phyloP scores from a whole-genome alignment of 257 asterid genomes.

The Coffea canephora region DNA sequence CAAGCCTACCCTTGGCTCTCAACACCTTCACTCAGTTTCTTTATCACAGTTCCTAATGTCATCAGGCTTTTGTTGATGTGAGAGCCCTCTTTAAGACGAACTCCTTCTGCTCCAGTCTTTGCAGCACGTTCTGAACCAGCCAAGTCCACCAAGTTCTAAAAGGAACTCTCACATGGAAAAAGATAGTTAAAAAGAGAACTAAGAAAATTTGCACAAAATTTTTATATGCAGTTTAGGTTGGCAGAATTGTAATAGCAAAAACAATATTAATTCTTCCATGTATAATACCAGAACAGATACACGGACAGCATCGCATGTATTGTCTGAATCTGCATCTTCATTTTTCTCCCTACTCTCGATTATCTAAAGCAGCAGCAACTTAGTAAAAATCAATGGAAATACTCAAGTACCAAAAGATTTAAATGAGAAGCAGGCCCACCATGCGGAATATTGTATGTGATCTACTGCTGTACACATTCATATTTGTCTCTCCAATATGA shows the following conservation, averaged over 20 bases:
- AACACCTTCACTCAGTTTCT: slow-evolving; percentile 95
- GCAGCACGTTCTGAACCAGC: slow-evolving; percentile 99
- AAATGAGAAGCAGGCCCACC: slow-evolving; percentile 46
- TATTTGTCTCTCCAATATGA: slow-evolving; percentile 96
- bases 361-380: slow-evolving; percentile 43
- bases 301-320: slow-evolving; percentile 97
- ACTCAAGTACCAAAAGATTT: slow-evolving; percentile 13
- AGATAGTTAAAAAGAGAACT: background rate
- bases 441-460: slow-evolving; percentile 97
- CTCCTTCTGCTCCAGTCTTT: slow-evolving; percentile 99
- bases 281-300: slow-evolving; percentile 87
- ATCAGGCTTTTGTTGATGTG: slow-evolving; percentile 94
- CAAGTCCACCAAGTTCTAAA: slow-evolving; percentile 94
- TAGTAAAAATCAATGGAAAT: slow-evolving; percentile 1
- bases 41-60: slow-evolving; percentile 96
- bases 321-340: slow-evolving; percentile 50
- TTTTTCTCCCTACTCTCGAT: slow-evolving; percentile 90
- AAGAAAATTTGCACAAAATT: background rate
- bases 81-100: slow-evolving; percentile 95
- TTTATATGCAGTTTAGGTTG: background rate
- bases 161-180: slow-evolving; percentile 14
- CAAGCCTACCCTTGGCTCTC: slow-evolving; percentile 94
- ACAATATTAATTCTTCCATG: background rate
- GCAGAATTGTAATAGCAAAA: background rate
- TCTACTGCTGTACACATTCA: slow-evolving; percentile 92